Base-by-base conservation (phyloP, 768 basidiomycete species). In the Leccinum aurantiacum region DNA sequence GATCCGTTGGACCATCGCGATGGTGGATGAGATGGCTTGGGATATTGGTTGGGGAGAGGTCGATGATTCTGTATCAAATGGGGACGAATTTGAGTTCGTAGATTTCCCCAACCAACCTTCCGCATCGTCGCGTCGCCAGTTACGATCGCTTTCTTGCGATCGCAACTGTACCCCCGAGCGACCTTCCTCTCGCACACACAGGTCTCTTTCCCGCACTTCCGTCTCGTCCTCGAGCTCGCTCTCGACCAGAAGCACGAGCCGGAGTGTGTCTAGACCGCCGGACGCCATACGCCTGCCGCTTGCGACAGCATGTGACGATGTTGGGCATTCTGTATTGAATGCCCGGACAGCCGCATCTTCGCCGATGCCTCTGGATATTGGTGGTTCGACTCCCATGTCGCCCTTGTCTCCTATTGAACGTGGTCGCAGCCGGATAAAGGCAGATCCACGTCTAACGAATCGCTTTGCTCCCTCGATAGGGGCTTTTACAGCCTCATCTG, bases 1-100 rank as follows among this genome's bases (percentile, higher is more conserved):
- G 0, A 77, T 77, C 24, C 82, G 95, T 4, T 96, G 93, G 95
- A 84, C 82, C n/a, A 87, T 95, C 60, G 80, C 81, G 7, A 84
- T 84, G 77, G 87, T 97, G 31, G 90, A 90, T 63, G 87, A 91
- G 55, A 81, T 87, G 7, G 87, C 89, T 2, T 93, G 91, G 90
- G 86, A 84, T 49, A 83, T 92, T 59, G 91, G 90, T 11, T 90
- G 84, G 84, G 85, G 79, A 31, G 82, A 81, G 53, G 73, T 64
- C 19, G 75, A 78, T 50, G 83, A 76, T 59, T 56, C 63, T 67
- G 59, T 67, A 66, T 50, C 65, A 19, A 64, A 67, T 61, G 60
- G 67, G 61, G 68, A 70, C 59, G 67, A 74, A 65, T 66, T 67
- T 60, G 65, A 76, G 29, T 66, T 68, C 46, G 56, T 67, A 55